A percentile compares a stretch with the other conserved stretches of the same genome.
These are phyloP conservation scores for Musa beccarii DNA, from an alignment of 176 grass and related monocot species.

Conservation along the genomic window DNA sequence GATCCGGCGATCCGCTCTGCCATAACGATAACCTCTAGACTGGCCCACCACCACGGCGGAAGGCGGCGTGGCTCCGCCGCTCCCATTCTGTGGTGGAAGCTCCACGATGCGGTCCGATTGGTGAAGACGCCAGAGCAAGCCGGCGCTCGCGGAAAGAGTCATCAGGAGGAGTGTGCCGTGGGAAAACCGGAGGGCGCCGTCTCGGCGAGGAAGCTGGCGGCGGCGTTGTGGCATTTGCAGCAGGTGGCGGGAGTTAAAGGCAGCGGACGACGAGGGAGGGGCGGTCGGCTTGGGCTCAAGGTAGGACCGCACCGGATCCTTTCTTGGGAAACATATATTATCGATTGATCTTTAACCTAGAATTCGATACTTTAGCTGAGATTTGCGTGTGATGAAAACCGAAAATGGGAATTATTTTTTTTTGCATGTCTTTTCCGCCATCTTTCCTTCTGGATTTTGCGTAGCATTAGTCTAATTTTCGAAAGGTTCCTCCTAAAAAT, in stretches of 20 bases:
- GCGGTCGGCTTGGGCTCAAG: background rate
- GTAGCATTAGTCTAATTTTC: too few relatives aligned
- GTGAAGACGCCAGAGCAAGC: background rate
- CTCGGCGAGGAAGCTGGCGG: background rate
- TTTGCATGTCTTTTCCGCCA: too few relatives aligned
- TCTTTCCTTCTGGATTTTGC: too few relatives aligned
- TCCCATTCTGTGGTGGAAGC: background rate
- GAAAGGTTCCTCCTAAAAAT: background rate
- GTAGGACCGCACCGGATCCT: background rate
- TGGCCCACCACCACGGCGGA: background rate
- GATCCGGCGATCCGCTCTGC: background rate
- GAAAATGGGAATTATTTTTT: background rate
- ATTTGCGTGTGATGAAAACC: background rate
- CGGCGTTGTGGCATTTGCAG: background rate
- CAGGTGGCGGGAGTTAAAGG: background rate
- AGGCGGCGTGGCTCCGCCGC: background rate
- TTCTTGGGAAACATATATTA: background rate
- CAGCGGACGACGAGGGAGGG: background rate
- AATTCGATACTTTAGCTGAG: background rate
- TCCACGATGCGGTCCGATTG: background rate
- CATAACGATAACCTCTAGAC: background rate
- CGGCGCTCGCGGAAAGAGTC: background rate
- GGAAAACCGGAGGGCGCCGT: background rate
- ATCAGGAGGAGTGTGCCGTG: background rate
- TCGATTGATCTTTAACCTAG: background rate